Conservation (phyloP, 495 filamentous ascomycete genomes). For the Lophium mytilinum region DNA sequence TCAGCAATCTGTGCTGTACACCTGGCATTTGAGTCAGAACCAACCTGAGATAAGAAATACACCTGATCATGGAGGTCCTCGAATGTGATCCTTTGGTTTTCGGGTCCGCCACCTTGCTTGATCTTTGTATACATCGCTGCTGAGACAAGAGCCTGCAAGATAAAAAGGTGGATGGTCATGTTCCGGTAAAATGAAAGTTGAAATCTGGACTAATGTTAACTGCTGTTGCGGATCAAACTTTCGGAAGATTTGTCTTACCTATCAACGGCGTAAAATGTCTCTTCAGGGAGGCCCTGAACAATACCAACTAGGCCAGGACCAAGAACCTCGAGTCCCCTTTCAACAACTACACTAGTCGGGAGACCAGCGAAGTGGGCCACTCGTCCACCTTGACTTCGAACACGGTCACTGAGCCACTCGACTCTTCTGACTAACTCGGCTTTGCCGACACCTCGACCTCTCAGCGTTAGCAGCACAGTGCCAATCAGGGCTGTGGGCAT, state of each 20-base stretch:
- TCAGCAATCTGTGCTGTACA: neutral
- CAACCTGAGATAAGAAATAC: conserved; percentile 69
- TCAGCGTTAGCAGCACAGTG: conserved; percentile 82
- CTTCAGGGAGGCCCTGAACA: conserved; percentile 70
- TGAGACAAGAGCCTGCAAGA: conserved; percentile 80
- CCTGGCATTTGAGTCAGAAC: conserved; percentile 1
- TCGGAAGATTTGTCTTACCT: conserved; percentile 33
- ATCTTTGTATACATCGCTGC: conserved; percentile 82
- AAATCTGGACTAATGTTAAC: conserved; percentile 42
- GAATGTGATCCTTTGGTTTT: conserved; percentile 71
- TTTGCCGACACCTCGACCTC: conserved; percentile 86
- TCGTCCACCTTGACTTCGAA: conserved; percentile 76
- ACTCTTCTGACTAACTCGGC: conserved; percentile 76
- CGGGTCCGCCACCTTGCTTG: conserved; percentile 77
- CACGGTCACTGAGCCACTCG: conserved; percentile 78
- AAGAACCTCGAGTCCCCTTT: conserved; percentile 82
- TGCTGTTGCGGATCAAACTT: too few relatives aligned
- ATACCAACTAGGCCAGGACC: conserved; percentile 79
- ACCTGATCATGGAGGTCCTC: conserved; percentile 65
- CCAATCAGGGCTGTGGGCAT: conserved; percentile 97
- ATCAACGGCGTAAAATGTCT: conserved; percentile 88
- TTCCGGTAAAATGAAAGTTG: conserved; percentile 97
- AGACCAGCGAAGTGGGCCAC: conserved; percentile 87
- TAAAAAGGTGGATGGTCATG: conserved; percentile 98
- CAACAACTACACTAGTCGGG: conserved; percentile 71